A percentile compares a stretch with the other conserved stretches of the same genome.
Evolutionary conservation across 768 basidiomycete species (phyloP).

Genomic region (Leccinum subtestaceum): DNA sequence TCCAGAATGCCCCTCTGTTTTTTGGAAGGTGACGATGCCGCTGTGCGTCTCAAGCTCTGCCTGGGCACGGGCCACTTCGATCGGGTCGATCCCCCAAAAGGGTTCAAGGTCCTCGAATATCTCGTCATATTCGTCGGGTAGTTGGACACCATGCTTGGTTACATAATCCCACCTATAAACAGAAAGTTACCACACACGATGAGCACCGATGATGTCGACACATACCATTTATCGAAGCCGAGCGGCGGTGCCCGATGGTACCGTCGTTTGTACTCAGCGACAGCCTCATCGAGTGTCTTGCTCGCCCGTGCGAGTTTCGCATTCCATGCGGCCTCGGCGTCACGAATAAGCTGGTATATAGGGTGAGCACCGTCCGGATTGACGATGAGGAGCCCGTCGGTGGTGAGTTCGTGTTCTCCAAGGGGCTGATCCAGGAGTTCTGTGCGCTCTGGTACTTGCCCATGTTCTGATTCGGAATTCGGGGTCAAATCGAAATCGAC

Average conservation of each 20-base stretch:
- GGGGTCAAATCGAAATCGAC: neutral
- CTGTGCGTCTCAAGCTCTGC: constrained; percentile 17
- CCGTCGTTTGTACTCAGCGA: constrained; percentile 37
- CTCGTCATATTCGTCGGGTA: constrained; percentile 49
- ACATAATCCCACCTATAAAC: too few relatives aligned
- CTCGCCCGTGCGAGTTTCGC: constrained; percentile 35
- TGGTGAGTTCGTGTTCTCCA: constrained; percentile 21
- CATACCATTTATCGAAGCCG: constrained; percentile 45
- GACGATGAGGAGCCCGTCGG: constrained; percentile 34
- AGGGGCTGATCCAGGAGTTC: neutral
- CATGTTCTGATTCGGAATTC: neutral
- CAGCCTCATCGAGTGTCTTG: constrained; percentile 36
- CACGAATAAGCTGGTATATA: constrained; percentile 40
- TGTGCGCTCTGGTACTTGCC: neutral
- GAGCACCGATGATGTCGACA: neutral
- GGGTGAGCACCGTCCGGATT: constrained; percentile 40
- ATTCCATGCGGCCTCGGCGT: constrained; percentile 38
- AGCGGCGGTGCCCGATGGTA: constrained; percentile 37
- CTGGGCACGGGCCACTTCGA: constrained; percentile 20
- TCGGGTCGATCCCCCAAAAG: constrained; percentile 37
- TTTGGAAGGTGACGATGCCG: constrained; percentile 25
- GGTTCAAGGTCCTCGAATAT: constrained; percentile 38
- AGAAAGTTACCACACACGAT: neutral
- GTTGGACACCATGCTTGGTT: constrained; percentile 35
- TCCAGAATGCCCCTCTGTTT: constrained; percentile 4